Evolutionary conservation across 2,329 filamentous ascomycete species (phyloP).

Genomic region (Paraconiothyrium sp.): DNA sequence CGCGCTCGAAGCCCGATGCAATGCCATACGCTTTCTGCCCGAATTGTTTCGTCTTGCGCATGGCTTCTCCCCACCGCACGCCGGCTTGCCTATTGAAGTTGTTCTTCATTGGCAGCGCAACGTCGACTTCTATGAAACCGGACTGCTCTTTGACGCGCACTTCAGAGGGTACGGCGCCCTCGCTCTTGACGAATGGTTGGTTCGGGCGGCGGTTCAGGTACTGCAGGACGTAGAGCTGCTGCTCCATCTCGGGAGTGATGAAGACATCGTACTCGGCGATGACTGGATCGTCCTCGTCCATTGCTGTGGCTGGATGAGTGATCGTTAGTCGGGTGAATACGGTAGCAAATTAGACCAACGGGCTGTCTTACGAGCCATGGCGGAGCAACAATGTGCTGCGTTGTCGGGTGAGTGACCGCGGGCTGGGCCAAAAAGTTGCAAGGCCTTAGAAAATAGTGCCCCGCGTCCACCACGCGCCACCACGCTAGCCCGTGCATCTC

Average conservation of each 20-base stretch:
- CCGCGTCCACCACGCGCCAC: conserved; percentile 24
- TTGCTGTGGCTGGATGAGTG: conserved; percentile 26
- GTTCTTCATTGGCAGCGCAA: conserved; percentile 75
- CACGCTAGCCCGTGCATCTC: conserved; percentile 29
- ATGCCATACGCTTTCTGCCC: conserved; percentile 56
- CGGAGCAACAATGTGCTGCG: conserved; percentile 4
- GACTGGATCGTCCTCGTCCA: conserved; percentile 58
- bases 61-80: conserved; percentile 80
- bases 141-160: conserved; percentile 83
- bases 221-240: conserved; percentile 77
- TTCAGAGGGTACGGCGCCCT: conserved; percentile 67
- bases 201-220: conserved; percentile 80
- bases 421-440: conserved; percentile 19
- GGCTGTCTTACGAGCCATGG: conserved; percentile 40
- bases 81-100: conserved; percentile 89
- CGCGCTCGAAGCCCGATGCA: conserved; percentile 56
- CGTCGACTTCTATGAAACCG: conserved; percentile 89
- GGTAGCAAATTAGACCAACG: conserved; percentile 15
- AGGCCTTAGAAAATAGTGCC: conserved; percentile 26
- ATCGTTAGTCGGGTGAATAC: not conserved
- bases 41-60: conserved; percentile 64
- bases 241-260: conserved; percentile 77
- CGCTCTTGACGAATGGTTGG: conserved; percentile 68
- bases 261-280: conserved; percentile 78
- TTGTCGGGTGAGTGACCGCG: conserved; percentile 15